These are phyloP conservation scores for Apocynum venetum DNA, from an alignment of 257 asterid species.

Conservation along the genomic window DNA sequence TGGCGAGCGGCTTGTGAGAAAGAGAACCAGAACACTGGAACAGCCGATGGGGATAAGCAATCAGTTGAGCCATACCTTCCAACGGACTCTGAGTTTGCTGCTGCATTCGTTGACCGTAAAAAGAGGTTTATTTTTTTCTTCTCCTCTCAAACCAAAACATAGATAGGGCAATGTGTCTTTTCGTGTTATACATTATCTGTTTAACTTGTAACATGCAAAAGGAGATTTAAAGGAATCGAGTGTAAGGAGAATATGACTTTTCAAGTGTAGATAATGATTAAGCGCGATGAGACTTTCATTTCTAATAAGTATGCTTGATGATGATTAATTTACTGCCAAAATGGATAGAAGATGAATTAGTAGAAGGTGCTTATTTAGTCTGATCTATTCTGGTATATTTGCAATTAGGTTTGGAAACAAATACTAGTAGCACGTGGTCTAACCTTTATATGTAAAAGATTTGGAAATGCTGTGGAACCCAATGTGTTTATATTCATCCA, in stretches of 20 bases:
- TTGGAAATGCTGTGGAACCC: neutral
- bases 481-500: neutral
- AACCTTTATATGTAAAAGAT: neutral
- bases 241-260: neutral
- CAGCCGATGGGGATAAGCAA: slow-evolving; percentile 31
- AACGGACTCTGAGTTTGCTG: slow-evolving; percentile 63
- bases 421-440: neutral
- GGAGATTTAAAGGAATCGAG: neutral
- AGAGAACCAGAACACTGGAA: slow-evolving; percentile 20
- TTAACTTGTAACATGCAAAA: neutral
- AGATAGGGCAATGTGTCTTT: neutral
- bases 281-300: neutral
- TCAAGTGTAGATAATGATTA: neutral
- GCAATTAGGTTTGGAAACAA: neutral
- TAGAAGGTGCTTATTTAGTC: neutral
- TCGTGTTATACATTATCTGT: neutral
- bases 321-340: neutral
- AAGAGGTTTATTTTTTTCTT: slow-evolving; percentile 42
- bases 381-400: neutral
- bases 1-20: slow-evolving; percentile 69
- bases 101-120: slow-evolving; percentile 71
- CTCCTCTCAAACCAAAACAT: neutral
- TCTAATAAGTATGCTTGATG: neutral
- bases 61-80: slow-evolving; percentile 38
- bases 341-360: neutral